Base-by-base conservation (phyloP, 2,329 filamentous ascomycete genomes). In the Botrytis aclada region DNA sequence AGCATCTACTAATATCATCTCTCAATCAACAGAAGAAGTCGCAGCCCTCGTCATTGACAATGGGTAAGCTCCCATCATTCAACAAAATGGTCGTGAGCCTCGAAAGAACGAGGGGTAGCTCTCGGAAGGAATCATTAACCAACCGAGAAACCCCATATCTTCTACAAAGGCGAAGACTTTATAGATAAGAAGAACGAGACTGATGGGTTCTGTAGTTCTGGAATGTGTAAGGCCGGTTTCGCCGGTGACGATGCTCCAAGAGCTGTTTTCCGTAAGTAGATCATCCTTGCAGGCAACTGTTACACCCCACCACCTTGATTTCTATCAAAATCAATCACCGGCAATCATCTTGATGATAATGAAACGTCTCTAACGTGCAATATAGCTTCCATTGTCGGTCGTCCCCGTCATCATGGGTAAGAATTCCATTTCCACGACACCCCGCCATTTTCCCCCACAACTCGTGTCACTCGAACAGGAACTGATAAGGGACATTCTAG, bases 151-250 rank as follows among this genome's bases (percentile, higher is more conserved):
- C 72, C 45, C 72, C 61, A 73, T 70, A 73, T 70, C 62, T 61
- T 29, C 72, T 45, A 22, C 56, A n/a, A 63, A n/a, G 34, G 62
- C 47, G 45, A 74, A 73, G 62, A 74, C 29, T 74, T 61, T 6
- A 62, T 67, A 70, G 22, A 32, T 56, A 41, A 69, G 61, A 72
- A 72, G 61, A 47, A 74, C 72, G 58, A 75, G 22, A 73, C 79
- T 80, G 74, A 79, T 74, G 54, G 64, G 70, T 73, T 73, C 51
- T 82, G 77, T 85, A 98, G 95, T 92, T 98, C 96, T 87, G 96
- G 96, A 91, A 98, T 99, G 96, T 99, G 96, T 89, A 99, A 99
- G 90, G 96, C 96, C 92, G 96, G 96, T 95, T 99, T 99, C 88
- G 96, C 96, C 89, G 96, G 96, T 94, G 96, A 99, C 84, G 96